phyloP scores from a whole-genome alignment of 371 early-diverging fungal genomes.

The Mortierella sp. region DNA sequence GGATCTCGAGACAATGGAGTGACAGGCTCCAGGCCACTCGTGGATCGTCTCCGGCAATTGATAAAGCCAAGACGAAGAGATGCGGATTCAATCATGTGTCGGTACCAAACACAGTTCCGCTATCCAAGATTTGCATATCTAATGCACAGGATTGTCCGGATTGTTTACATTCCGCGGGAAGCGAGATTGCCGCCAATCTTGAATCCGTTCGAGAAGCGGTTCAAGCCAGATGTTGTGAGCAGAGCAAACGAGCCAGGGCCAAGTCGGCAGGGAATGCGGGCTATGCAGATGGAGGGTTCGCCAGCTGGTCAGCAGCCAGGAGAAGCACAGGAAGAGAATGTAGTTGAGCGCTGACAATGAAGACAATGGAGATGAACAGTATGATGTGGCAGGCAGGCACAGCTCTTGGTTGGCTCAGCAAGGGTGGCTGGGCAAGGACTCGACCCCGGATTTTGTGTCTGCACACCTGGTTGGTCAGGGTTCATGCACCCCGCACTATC shows the following conservation, averaged over 20 bases:
- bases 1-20: neutral
- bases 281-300: neutral
- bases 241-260: neutral
- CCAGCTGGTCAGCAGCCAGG: neutral
- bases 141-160: conserved; percentile 27
- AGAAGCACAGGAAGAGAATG: too few relatives aligned
- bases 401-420: too few relatives aligned
- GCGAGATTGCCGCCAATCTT: conserved; percentile 36
- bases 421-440: too few relatives aligned
- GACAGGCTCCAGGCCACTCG: neutral
- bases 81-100: neutral
- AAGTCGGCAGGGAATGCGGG: neutral
- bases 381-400: too few relatives aligned
- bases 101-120: conserved; percentile 27
- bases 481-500: too few relatives aligned
- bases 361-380: too few relatives aligned
- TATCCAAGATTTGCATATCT: conserved; percentile 33
- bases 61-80: neutral
- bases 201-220: conserved; percentile 15
- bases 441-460: too few relatives aligned
- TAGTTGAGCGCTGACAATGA: too few relatives aligned
- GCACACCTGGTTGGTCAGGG: too few relatives aligned
- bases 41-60: neutral
- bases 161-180: conserved; percentile 17
- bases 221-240: neutral